These are phyloP conservation scores for Plasmodium malariae DNA, from an alignment of 169 alveolate species.

Conservation along the genomic window DNA sequence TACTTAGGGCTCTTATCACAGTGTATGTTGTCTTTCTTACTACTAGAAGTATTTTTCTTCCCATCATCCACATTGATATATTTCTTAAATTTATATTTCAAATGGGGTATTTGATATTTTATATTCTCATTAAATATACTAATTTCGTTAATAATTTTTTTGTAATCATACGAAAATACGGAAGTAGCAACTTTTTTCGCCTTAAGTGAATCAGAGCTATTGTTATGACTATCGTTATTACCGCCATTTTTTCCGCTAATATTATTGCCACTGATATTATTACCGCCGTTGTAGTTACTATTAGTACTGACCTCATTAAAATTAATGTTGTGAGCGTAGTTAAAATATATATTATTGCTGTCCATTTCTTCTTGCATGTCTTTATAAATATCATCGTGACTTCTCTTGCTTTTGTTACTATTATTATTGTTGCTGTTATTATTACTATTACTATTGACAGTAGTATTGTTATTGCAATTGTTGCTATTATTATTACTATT, in stretches of 20 bases:
- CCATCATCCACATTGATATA: conserved; percentile 18
- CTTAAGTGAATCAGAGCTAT: conserved; percentile 1
- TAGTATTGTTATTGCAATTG: background rate
- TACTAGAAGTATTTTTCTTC: background rate
- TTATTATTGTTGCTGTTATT: background rate
- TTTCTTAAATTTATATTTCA: conserved; percentile 57
- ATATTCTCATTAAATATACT: conserved; percentile 30
- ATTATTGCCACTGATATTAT: background rate
- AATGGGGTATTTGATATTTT: conserved; percentile 58
- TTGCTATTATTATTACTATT: background rate
- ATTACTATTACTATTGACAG: background rate
- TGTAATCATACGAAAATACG: conserved; percentile 48
- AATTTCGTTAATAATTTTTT: conserved; percentile 30
- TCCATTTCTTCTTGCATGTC: conserved; percentile 24
- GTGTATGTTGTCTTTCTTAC: background rate
- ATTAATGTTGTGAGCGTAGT: conserved; percentile 56
- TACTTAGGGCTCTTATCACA: background rate
- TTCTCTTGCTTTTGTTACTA: conserved; percentile 10
- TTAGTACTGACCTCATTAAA: conserved; percentile 25
- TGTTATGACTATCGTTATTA: background rate
- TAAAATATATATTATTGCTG: conserved; percentile 36
- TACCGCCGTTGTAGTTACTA: background rate
- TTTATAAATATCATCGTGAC: conserved; percentile 31
- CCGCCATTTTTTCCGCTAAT: background rate
- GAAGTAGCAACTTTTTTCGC: conserved; percentile 39